phyloP scores from a whole-genome alignment of 164 flowering plant genomes.

The Stephania japonica region DNA sequence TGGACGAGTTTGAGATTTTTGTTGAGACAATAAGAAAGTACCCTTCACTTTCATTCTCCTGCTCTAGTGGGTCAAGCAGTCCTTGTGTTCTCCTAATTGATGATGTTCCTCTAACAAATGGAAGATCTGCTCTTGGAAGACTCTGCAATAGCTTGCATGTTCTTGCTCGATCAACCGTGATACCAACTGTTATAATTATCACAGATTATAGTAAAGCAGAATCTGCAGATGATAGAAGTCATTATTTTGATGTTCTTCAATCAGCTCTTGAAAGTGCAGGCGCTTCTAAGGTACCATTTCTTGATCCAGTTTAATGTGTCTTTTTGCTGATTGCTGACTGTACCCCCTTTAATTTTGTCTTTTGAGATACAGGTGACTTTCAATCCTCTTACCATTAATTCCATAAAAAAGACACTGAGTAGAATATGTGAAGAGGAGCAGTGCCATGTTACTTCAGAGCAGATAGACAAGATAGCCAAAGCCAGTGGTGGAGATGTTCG shows the following conservation, averaged over 20 bases:
- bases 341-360: constrained; percentile 12
- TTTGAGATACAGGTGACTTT: constrained; percentile 60
- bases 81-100: constrained; percentile 61
- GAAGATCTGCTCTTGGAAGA: constrained; percentile 50
- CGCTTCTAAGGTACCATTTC: constrained; percentile 63
- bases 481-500: constrained; percentile 95
- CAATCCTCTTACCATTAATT: constrained; percentile 74
- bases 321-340: constrained; percentile 1
- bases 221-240: constrained; percentile 34
- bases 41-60: constrained; percentile 40
- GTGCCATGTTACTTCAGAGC: constrained; percentile 39
- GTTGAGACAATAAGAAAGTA: constrained; percentile 76
- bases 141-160: constrained; percentile 60
- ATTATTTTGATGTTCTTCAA: constrained; percentile 54
- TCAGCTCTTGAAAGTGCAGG: constrained; percentile 67
- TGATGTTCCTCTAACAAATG: constrained; percentile 78
- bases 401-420: constrained; percentile 65
- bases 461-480: constrained; percentile 66
- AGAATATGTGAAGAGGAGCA: constrained; percentile 70
- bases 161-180: constrained; percentile 55
- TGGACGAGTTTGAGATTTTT: constrained; percentile 85
- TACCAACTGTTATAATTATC: constrained; percentile 69
- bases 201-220: constrained; percentile 57
- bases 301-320: constrained; percentile 9
- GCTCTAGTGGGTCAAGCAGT: constrained; percentile 24